Evolutionary conservation across 345 rosid species (phyloP), one percentile per base, ranked within the genome.

Genomic region (Gossypium australe): DNA sequence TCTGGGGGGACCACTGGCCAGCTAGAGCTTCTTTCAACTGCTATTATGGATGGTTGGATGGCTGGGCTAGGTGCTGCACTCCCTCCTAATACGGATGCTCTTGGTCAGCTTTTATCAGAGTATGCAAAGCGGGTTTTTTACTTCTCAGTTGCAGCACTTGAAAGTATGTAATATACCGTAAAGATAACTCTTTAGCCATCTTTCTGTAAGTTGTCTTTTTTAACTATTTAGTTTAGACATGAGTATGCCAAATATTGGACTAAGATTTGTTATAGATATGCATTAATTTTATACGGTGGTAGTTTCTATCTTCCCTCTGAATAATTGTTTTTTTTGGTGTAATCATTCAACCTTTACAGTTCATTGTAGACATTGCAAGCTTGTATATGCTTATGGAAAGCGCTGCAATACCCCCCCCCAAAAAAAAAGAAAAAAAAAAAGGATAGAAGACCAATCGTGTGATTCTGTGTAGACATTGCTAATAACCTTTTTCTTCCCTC

Each of bases 41-140:
- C 98, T 70, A 89, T 96, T 65, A 93, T 96, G 98, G 99, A 96
- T 86, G 98, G 98, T 75, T 96, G 99, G 99, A 93, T 96, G 99
- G 98, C 98, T 80, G 99, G 99, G 79, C 89, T 93, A 52, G 99
- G 99, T 61, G 94, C 94, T 55, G 97, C 99, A 9, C 55, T 89
- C 83, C 95, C 97, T 77, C 98, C 99, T 75, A 82, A 75, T 73
- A 96, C 98, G 13, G 99, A 96, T 83, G 97, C 97, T 78, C 97
- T 93, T 34, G 99, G 99, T 9, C 98, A 90, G 84, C 98, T 96
- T 84, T 78, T 96, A 11, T 92, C 98, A 0, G 98, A 92, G 81
- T 93, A 96, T 82, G 87, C 97, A 65, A 96, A 89, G 82, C 87
- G 97, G 74, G 97, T 96, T 60, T 92, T n/a, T 88, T 82, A 84